Conservation (phyloP, 228 moss, liverwort and hornwort species). For the Sphagnum magellanicum region DNA sequence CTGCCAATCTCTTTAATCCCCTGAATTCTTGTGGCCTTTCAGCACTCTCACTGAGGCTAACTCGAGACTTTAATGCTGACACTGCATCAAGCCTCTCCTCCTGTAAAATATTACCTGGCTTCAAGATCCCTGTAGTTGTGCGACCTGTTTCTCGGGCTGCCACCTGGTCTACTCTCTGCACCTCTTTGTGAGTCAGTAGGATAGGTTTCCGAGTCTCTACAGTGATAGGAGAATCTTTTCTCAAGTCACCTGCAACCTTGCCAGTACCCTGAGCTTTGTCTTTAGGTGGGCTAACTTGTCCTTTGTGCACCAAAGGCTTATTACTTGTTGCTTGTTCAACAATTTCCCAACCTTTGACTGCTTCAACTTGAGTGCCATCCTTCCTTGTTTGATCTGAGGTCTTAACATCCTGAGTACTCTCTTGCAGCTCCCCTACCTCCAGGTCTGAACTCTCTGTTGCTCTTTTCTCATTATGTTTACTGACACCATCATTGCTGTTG, state of each 20-base stretch:
- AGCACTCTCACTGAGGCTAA: constrained; percentile 24
- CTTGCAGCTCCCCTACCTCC: constrained; percentile 85
- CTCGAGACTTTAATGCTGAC: constrained; percentile 8
- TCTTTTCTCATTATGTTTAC: constrained; percentile 43
- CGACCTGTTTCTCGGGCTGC: constrained; percentile 43
- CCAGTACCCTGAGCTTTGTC: constrained; percentile 26
- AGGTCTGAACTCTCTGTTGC: constrained; percentile 43
- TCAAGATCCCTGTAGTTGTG: constrained; percentile 17
- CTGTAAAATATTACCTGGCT: constrained; percentile 22
- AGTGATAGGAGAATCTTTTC: constrained; percentile 48
- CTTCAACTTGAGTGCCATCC: constrained; percentile 33
- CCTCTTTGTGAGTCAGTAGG: constrained; percentile 51
- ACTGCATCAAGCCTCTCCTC: constrained; percentile 47
- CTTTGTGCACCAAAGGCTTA: constrained; percentile 31
- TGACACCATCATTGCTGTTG: constrained; percentile 12
- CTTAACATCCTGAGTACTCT: constrained; percentile 44
- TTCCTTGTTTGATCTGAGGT: constrained; percentile 39
- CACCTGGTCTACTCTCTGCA: constrained; percentile 39
- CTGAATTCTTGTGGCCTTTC: constrained; percentile 57
- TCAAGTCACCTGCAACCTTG: constrained; percentile 41
- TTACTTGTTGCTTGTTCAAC: constrained; percentile 27
- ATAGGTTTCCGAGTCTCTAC: constrained; percentile 42
- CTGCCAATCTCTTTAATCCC: constrained; percentile 61
- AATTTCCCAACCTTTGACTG: constrained; percentile 23
- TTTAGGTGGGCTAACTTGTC: constrained; percentile 40